Evolutionary conservation across 2,329 filamentous ascomycete genomes (phyloP).

Genomic region (Trichoderma hamatum): DNA sequence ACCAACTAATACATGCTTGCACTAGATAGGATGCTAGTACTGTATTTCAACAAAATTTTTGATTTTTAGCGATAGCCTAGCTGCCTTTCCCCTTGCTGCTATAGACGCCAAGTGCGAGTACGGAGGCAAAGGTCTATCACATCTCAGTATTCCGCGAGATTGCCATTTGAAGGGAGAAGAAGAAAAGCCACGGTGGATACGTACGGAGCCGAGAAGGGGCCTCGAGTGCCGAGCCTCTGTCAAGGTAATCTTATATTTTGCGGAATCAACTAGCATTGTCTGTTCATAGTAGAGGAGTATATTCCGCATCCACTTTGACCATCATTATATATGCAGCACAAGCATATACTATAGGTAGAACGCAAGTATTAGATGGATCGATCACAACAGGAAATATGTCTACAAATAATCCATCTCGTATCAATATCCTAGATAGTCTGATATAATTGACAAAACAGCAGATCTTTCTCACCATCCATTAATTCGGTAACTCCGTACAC

Average conservation of each 20-base stretch:
- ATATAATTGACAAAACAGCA: too few species aligned
- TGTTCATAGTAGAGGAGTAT: neutral
- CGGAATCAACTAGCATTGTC: neutral
- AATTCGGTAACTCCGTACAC: neutral
- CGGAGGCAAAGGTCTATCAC: neutral
- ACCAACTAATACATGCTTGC: too few species aligned
- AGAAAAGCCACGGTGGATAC: conserved; percentile 8
- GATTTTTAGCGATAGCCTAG: neutral
- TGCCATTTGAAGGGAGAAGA: neutral
- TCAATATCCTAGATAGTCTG: neutral
- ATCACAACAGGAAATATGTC: neutral
- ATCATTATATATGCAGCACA: neutral
- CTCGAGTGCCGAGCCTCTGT: neutral
- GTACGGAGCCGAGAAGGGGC: neutral
- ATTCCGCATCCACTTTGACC: neutral
- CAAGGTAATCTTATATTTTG: neutral
- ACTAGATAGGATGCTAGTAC: neutral
- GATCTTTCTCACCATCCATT: neutral
- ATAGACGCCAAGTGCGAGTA: neutral
- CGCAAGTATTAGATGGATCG: neutral
- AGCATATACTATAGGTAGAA: neutral
- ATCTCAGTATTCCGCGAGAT: conserved; percentile 13
- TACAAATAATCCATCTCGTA: neutral
- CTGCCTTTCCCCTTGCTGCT: neutral
- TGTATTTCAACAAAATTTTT: neutral